phyloP scores from a whole-genome alignment of 495 filamentous ascomycete species.

The Geoglossum glabrum region DNA sequence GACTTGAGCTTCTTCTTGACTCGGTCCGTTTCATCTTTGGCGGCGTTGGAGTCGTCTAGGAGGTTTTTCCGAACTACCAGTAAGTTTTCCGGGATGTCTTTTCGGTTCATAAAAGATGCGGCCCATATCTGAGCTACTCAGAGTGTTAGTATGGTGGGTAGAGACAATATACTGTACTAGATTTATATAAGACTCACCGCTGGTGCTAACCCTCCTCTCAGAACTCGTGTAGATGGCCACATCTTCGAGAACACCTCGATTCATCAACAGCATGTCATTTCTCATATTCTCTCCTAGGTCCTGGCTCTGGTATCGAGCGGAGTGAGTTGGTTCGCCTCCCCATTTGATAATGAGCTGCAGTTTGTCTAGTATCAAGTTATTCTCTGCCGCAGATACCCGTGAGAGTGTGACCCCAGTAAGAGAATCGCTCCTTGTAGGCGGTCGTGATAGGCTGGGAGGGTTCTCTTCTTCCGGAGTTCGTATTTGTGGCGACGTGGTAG shows the following conservation, averaged over 20 bases:
- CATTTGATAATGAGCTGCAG: constrained; percentile 96
- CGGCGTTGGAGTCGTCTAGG: constrained; percentile 94
- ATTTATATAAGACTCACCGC: constrained; percentile 29
- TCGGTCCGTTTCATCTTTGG: constrained; percentile 98
- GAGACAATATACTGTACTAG: not conserved
- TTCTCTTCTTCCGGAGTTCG: constrained; percentile 1
- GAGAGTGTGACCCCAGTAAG: constrained; percentile 73
- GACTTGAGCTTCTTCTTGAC: constrained; percentile 98
- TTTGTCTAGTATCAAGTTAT: constrained; percentile 81
- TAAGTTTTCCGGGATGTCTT: constrained; percentile 62
- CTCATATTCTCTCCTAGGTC: constrained; percentile 89
- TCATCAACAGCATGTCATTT: constrained; percentile 85
- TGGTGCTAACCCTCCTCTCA: constrained; percentile 81
- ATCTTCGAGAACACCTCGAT: constrained; percentile 72
- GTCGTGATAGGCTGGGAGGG: not conserved
- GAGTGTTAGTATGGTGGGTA: constrained; percentile 8
- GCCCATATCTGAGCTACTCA: constrained; percentile 78
- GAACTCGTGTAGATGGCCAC: constrained; percentile 88
- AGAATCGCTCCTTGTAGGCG: constrained; percentile 45
- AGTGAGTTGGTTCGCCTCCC: constrained; percentile 96
- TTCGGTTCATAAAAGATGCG: constrained; percentile 68
- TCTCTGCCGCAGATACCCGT: constrained; percentile 71
- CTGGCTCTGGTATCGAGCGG: constrained; percentile 84
- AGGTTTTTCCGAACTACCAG: constrained; percentile 85
- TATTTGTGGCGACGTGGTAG: not conserved